These are phyloP conservation scores for Petunia secreta DNA, from an alignment of 257 asterid species.

Conservation along the genomic window DNA sequence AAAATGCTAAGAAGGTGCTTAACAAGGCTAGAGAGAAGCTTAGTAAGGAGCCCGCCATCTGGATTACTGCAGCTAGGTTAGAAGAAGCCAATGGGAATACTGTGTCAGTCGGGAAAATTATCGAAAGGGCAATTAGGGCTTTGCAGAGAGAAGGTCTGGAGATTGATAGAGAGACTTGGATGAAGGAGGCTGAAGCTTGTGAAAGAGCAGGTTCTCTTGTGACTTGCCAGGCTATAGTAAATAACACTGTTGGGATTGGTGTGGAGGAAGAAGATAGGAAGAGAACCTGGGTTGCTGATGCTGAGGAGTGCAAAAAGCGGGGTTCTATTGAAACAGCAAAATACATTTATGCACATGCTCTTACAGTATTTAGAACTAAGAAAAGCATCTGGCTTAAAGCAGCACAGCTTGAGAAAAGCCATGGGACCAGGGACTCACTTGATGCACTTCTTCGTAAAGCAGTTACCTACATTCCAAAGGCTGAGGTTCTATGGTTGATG, in stretches of 20 bases:
- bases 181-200: slow-evolving; percentile 95
- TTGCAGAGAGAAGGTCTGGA: slow-evolving; percentile 84
- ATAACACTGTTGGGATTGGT: slow-evolving; percentile 74
- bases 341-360: slow-evolving; percentile 83
- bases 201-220: slow-evolving; percentile 89
- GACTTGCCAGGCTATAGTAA: slow-evolving; percentile 87
- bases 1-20: slow-evolving; percentile 79
- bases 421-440: slow-evolving; percentile 83
- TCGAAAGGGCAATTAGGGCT: slow-evolving; percentile 81
- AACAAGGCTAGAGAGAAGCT: slow-evolving; percentile 84
- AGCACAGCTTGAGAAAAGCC: slow-evolving; percentile 96
- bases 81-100: slow-evolving; percentile 88
- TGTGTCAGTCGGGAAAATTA: slow-evolving; percentile 69
- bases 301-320: slow-evolving; percentile 91
- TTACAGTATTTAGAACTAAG: slow-evolving; percentile 76
- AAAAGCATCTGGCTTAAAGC: slow-evolving; percentile 99
- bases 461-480: slow-evolving; percentile 84
- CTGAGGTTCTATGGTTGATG: slow-evolving; percentile 93
- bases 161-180: slow-evolving; percentile 91
- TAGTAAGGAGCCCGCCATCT: slow-evolving; percentile 83
- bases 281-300: slow-evolving; percentile 98
- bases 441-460: slow-evolving; percentile 84
- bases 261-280: slow-evolving; percentile 96
- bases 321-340: slow-evolving; percentile 94
- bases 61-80: slow-evolving; percentile 92